Base-by-base conservation (phyloP, 768 basidiomycete genomes). In the Kwoniella newhampshirensis region DNA sequence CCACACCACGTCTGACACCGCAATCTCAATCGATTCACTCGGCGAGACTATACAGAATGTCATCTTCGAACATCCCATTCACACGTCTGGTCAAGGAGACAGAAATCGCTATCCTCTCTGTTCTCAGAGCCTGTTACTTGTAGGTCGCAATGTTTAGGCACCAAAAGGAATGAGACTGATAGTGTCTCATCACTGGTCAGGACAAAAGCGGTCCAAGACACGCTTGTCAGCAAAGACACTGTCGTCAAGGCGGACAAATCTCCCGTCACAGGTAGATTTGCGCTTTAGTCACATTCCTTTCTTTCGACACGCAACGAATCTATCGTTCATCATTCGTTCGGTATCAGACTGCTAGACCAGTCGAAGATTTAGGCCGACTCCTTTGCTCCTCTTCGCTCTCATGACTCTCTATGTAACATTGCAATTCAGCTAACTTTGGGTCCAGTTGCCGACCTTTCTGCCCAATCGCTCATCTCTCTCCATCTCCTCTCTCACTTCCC, bases 381-480 rank as follows among this genome's bases (percentile, higher is more conserved):
- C 46, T 30, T 20, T 17, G 48, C 50, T 27, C 28, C 58, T 36
- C 52, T n/a, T n/a, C n/a, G n/a, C n/a, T n/a, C n/a, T n/a, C n/a
- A n/a, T n/a, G n/a, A n/a, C n/a, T n/a, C n/a, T n/a, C n/a, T n/a
- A n/a, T n/a, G n/a, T n/a, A 20, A 41, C 21, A 15, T 41, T 5
- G 5, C 4, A 6, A 17, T 41, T 25, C 4, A 45, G 6, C 26
- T 46, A 17, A 3, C 23, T 6, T 15, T 6, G 6, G 48, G 56
- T n/a, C 36, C 64, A 93, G 92, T 96, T 20, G 96, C 88, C 35
- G 96, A 98, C 77, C 92, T 87, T 75, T 83, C 93, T 3, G 89
- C 93, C 0, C 96, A 99, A 72, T 90, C 93, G 0, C 84, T 98
- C 39, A 86, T 99, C 67, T 87, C 87, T 58, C 81, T 86, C 7